phyloP scores from a whole-genome alignment of 495 filamentous ascomycete genomes.

The Podospora pseudocomata region DNA sequence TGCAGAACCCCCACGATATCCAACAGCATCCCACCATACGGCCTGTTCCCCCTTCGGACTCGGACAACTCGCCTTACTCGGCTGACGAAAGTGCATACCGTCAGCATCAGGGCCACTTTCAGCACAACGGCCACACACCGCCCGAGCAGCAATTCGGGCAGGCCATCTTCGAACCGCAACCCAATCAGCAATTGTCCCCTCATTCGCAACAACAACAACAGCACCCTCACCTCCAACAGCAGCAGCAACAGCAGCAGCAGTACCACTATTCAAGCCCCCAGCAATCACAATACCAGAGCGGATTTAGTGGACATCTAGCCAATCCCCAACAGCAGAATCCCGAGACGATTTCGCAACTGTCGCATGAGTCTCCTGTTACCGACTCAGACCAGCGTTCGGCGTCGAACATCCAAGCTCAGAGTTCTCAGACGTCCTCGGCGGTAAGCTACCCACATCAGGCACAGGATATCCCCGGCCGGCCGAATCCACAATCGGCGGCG shows the following conservation, averaged over 20 bases:
- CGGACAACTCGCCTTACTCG: slow-evolving; percentile 38
- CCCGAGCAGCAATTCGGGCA: slow-evolving; percentile 34
- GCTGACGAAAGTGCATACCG: slow-evolving; percentile 41
- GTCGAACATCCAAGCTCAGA: slow-evolving; percentile 36
- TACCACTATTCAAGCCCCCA: slow-evolving; percentile 29
- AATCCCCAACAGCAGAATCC: slow-evolving; percentile 47
- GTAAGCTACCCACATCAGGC: slow-evolving; percentile 35
- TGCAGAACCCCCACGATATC: slow-evolving; percentile 38
- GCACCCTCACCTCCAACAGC: slow-evolving; percentile 34
- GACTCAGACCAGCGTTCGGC: slow-evolving; percentile 42
- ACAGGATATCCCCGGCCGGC: slow-evolving; percentile 32
- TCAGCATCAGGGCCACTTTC: slow-evolving; percentile 41
- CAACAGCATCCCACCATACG: slow-evolving; percentile 41
- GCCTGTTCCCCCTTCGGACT: slow-evolving; percentile 34
- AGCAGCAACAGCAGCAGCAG: slow-evolving; percentile 36
- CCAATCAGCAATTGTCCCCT: slow-evolving; percentile 14
- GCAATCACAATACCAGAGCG: slow-evolving; percentile 39
- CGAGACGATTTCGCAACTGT: slow-evolving; percentile 56
- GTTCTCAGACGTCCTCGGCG: slow-evolving; percentile 38
- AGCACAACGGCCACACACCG: slow-evolving; percentile 35
- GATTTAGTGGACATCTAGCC: slow-evolving; percentile 37
- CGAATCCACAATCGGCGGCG: slow-evolving; percentile 25
- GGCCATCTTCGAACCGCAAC: slow-evolving; percentile 23
- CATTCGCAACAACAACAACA: slow-evolving; percentile 34
- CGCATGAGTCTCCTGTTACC: slow-evolving; percentile 55